Percentiles rank a stretch among this genome's conserved stretches.
phyloP scores from a whole-genome alignment of 208 protist species.

The Acanthamoeba royreba region DNA sequence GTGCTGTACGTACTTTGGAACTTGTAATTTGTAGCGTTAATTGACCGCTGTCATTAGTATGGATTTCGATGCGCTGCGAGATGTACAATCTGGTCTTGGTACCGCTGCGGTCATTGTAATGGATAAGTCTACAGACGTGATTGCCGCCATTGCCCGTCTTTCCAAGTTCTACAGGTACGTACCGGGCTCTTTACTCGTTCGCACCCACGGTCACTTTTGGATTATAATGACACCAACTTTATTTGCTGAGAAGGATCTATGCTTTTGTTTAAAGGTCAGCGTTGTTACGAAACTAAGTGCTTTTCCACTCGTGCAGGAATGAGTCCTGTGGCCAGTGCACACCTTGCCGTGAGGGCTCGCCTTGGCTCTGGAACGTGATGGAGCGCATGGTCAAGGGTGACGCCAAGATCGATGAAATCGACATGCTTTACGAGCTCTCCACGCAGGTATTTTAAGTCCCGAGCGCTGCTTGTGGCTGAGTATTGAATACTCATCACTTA shows the following conservation, averaged over 20 bases:
- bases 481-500: neutral
- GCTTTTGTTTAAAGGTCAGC: too few species aligned
- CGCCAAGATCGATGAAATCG: constrained; percentile 95
- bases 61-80: constrained; percentile 96
- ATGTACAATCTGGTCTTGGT: constrained; percentile 92
- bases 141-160: constrained; percentile 89
- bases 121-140: constrained; percentile 97
- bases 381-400: constrained; percentile 94
- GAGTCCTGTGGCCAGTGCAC: constrained; percentile 95
- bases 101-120: constrained; percentile 99
- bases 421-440: constrained; percentile 95
- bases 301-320: neutral
- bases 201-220: too few species aligned
- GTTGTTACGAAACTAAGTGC: too few species aligned
- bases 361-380: constrained; percentile 97
- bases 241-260: too few species aligned
- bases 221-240: too few species aligned
- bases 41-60: constrained; percentile 76
- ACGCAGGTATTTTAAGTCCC: constrained; percentile 54
- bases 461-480: neutral
- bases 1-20: constrained; percentile 80
- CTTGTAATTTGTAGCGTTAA: neutral
- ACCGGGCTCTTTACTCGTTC: neutral
- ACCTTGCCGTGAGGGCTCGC: constrained; percentile 95
- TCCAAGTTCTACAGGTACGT: constrained; percentile 98